Percentiles rank a stretch among this genome's conserved stretches.
Conservation (phyloP, 805 yeast genomes). For the Blastobotrys parvus region DNA sequence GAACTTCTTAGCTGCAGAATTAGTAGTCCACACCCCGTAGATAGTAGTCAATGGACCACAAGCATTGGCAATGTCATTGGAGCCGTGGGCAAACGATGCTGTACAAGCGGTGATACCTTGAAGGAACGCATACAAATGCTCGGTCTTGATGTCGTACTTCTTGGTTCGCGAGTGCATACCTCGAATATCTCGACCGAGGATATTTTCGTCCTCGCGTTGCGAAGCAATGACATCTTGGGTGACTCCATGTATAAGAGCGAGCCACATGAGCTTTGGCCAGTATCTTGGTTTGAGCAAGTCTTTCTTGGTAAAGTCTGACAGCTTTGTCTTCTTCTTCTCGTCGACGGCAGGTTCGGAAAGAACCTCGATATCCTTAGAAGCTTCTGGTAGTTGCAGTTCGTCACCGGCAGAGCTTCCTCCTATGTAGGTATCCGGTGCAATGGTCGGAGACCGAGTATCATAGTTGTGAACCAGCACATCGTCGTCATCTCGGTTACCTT, state of each 20-base stretch:
- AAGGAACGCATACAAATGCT: conserved; percentile 55
- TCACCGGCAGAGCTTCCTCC: not conserved
- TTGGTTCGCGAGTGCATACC: conserved; percentile 33
- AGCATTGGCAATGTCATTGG: conserved; percentile 73
- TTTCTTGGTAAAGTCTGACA: conserved; percentile 9
- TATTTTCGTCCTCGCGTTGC: not conserved
- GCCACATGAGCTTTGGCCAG: conserved; percentile 37
- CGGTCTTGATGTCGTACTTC: conserved; percentile 62
- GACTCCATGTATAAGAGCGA: not conserved
- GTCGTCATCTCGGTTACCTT: conserved; percentile 8
- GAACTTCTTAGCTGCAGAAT: conserved; percentile 38
- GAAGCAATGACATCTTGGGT: not conserved
- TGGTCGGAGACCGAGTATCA: not conserved
- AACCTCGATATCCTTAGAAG: not conserved
- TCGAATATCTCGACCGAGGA: not conserved
- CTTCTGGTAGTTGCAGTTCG: not conserved
- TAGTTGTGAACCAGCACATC: not conserved
- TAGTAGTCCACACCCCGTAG: conserved; percentile 51
- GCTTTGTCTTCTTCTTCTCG: not conserved
- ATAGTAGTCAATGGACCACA: conserved; percentile 67
- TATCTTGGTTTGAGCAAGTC: conserved; percentile 35
- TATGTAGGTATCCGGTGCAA: not conserved
- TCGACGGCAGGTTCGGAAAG: not conserved
- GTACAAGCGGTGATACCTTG: conserved; percentile 71
- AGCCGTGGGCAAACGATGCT: conserved; percentile 77